Evolutionary conservation across 2,329 filamentous ascomycete genomes (phyloP).

Genomic region (Neonectria sp.): DNA sequence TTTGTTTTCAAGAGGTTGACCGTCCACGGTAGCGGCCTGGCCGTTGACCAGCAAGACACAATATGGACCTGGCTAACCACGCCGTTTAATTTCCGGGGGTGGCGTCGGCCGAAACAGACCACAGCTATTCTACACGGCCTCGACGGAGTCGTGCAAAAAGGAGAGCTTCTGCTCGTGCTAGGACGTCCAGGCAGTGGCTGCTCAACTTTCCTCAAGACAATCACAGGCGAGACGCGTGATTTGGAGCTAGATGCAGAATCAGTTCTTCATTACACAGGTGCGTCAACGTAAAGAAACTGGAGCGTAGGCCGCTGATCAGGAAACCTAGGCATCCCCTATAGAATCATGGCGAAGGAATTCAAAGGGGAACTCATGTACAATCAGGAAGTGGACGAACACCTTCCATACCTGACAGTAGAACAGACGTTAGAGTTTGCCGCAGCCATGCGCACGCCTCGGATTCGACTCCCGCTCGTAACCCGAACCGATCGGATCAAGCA

Average conservation of each 20-base stretch:
- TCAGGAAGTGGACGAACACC: conserved; percentile 68
- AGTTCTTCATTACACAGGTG: conserved; percentile 75
- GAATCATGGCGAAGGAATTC: conserved; percentile 20
- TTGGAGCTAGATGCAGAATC: conserved; percentile 70
- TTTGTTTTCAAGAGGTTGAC: conserved; percentile 13
- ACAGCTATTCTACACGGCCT: conserved; percentile 41
- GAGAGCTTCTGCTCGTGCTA: conserved; percentile 71
- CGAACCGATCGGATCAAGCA: conserved; percentile 48
- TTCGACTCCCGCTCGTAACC: conserved; percentile 17
- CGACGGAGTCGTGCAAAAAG: conserved; percentile 67
- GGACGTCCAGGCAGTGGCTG: conserved; percentile 66
- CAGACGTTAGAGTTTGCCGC: conserved; percentile 75
- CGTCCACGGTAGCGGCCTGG: conserved; percentile 4
- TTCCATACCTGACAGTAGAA: conserved; percentile 60
- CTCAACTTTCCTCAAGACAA: conserved; percentile 73
- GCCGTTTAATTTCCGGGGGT: conserved; percentile 1
- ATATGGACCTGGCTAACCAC: conserved; percentile 10
- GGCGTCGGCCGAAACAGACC: not conserved
- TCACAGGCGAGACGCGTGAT: conserved; percentile 72
- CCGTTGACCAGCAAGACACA: conserved; percentile 12
- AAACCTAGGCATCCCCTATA: not conserved
- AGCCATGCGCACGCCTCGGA: conserved; percentile 58
- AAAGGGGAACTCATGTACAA: conserved; percentile 77
- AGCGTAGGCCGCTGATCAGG: conserved; percentile 55
- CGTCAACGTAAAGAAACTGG: conserved; percentile 70